These are phyloP conservation scores for Sphagnum tenellum DNA, from an alignment of 225 moss, liverwort and hornwort genomes.

Conservation along the genomic window DNA sequence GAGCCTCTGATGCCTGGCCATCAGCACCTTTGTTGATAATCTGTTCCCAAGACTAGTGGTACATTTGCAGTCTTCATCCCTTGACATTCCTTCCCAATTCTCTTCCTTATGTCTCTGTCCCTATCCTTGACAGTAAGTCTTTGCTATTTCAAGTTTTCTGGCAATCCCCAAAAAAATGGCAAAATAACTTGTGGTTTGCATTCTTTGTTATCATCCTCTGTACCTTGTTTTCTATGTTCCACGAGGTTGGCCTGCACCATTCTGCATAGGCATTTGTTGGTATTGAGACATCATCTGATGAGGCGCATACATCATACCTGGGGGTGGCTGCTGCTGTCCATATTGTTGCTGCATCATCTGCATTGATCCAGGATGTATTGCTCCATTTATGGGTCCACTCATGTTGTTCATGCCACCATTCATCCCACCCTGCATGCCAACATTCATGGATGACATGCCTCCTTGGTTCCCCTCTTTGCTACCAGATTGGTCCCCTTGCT, in stretches of 20 bases:
- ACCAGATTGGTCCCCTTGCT: slow-evolving; percentile 68
- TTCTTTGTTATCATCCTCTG: too few relatives aligned
- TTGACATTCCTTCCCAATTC: neutral
- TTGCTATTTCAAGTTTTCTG: neutral
- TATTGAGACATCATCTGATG: slow-evolving; percentile 76
- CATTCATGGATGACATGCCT: slow-evolving; percentile 42
- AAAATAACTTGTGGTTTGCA: neutral
- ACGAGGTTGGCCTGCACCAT: slow-evolving; percentile 45
- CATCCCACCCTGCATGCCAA: slow-evolving; percentile 47
- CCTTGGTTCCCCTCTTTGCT: slow-evolving; percentile 61
- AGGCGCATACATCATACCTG: slow-evolving; percentile 63
- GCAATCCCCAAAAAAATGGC: neutral
- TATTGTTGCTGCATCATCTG: slow-evolving; percentile 71
- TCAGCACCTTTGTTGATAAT: slow-evolving; percentile 7
- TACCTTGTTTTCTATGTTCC: slow-evolving; percentile 25
- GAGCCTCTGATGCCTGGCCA: too few relatives aligned
- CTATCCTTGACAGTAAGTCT: neutral
- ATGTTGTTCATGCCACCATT: slow-evolving; percentile 49
- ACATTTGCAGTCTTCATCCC: slow-evolving; percentile 18
- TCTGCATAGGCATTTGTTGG: slow-evolving; percentile 73
- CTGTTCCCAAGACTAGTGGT: slow-evolving; percentile 7
- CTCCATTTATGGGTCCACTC: slow-evolving; percentile 61
- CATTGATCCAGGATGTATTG: slow-evolving; percentile 45
- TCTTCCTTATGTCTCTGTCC: slow-evolving; percentile 1
- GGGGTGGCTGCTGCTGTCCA: slow-evolving; percentile 53